These are phyloP conservation scores for Hortaea sp. DNA, from an alignment of 2,329 filamentous ascomycete species.

Conservation along the genomic window DNA sequence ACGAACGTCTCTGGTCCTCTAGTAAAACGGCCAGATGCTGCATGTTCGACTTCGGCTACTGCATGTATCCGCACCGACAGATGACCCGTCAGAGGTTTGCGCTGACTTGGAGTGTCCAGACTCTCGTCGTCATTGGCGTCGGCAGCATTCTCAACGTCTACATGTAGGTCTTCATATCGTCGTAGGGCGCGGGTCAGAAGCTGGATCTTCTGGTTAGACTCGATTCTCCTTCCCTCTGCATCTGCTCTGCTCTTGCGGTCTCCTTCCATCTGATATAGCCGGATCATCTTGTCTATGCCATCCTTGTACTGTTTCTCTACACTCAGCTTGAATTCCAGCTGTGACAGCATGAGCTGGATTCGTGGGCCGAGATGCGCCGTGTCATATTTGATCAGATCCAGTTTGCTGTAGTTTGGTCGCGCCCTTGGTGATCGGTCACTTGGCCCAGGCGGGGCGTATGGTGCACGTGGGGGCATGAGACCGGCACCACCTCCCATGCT, in stretches of 20 bases:
- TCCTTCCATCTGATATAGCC: conserved; percentile 92
- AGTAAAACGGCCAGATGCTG: conserved; percentile 69
- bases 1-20: conserved; percentile 91
- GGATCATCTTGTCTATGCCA: conserved; percentile 98
- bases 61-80: conserved; percentile 77
- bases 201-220: conserved; percentile 97
- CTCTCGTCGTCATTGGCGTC: conserved; percentile 71
- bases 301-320: conserved; percentile 99
- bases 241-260: conserved; percentile 93
- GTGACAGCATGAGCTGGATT: conserved; percentile 97
- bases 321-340: conserved; percentile 96
- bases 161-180: conserved; percentile 92
- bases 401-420: conserved; percentile 86
- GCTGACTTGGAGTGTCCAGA: conserved; percentile 85
- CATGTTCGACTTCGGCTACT: conserved; percentile 91
- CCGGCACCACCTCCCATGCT: conserved; percentile 56
- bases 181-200: conserved; percentile 91
- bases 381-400: conserved; percentile 98
- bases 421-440: conserved; percentile 59
- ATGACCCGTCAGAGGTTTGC: conserved; percentile 90
- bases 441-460: conserved; percentile 65
- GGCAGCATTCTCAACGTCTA: conserved; percentile 54
- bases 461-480: conserved; percentile 70
- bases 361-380: conserved; percentile 89
- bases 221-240: conserved; percentile 76